Evolutionary conservation across 2,329 filamentous ascomycete species (phyloP).

Genomic region (Teratosphaeria viscida): DNA sequence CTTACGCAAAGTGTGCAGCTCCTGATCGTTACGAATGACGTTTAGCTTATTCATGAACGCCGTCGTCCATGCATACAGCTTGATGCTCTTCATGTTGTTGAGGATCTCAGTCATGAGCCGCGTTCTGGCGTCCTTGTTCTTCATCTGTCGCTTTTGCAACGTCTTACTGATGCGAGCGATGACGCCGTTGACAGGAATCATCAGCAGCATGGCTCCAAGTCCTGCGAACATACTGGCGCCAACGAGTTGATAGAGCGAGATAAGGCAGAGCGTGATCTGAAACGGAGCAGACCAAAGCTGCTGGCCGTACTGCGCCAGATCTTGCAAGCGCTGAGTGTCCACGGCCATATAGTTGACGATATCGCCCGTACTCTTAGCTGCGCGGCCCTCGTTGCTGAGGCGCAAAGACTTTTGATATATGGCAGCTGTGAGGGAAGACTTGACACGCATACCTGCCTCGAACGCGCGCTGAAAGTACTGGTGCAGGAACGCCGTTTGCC

Average conservation of each 20-base stretch:
- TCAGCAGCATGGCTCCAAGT: conserved; percentile 87
- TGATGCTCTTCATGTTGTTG: conserved; percentile 99
- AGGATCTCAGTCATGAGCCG: conserved; percentile 93
- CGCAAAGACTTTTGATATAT: conserved; percentile 89
- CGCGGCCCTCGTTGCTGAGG: conserved; percentile 84
- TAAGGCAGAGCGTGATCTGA: conserved; percentile 91
- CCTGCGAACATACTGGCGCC: conserved; percentile 93
- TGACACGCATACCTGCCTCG: conserved; percentile 93
- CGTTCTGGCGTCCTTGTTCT: conserved; percentile 92
- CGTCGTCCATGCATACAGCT: conserved; percentile 93
- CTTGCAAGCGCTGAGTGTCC: conserved; percentile 87
- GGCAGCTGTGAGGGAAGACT: conserved; percentile 75
- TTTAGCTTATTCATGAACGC: conserved; percentile 98
- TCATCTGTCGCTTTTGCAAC: conserved; percentile 94
- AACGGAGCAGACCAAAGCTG: conserved; percentile 96
- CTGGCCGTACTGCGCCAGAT: conserved; percentile 89
- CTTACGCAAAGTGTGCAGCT: conserved; percentile 88
- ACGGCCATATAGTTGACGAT: conserved; percentile 99
- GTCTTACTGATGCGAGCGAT: conserved; percentile 91
- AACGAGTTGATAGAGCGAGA: conserved; percentile 89
- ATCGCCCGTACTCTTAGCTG: conserved; percentile 84
- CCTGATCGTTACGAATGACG: conserved; percentile 88
- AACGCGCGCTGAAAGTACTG: conserved; percentile 97
- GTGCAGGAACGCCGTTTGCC: conserved; percentile 83
- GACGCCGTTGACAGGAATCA: conserved; percentile 91